A percentile compares a stretch with the other conserved stretches of the same genome.
These are phyloP conservation scores for Pyricularia sp. DNA, from an alignment of 2,329 filamentous ascomycete species.

Conservation along the genomic window DNA sequence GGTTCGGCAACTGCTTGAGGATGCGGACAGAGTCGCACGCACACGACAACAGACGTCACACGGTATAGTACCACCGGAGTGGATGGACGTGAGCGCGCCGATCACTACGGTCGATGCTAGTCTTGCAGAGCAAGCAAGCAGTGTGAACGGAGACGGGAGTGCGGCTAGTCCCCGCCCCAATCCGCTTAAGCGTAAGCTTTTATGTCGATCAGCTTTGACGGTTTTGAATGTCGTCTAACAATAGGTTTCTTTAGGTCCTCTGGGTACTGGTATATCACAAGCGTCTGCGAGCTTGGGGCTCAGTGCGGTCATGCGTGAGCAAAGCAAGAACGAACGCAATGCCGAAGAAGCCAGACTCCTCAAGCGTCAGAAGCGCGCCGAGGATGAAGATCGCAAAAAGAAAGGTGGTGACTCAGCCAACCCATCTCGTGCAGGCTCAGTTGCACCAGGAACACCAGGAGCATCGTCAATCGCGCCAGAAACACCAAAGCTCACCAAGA, in stretches of 20 bases:
- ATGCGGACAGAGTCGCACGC: conserved; percentile 56
- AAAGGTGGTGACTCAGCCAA: conserved; percentile 31
- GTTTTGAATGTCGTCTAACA: neutral
- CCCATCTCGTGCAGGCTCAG: conserved; percentile 39
- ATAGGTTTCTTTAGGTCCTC: conserved; percentile 21
- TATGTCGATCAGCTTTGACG: conserved; percentile 4
- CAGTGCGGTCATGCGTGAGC: conserved; percentile 37
- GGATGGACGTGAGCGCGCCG: conserved; percentile 54
- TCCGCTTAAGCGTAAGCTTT: conserved; percentile 45
- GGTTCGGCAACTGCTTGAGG: conserved; percentile 61
- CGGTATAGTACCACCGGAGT: conserved; percentile 64
- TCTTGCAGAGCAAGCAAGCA: conserved; percentile 15
- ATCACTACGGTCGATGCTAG: conserved; percentile 28
- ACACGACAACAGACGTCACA: conserved; percentile 68
- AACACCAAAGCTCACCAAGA: conserved; percentile 66
- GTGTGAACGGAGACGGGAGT: conserved; percentile 29
- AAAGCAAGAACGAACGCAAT: conserved; percentile 53
- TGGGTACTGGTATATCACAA: conserved; percentile 25
- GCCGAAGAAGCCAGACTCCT: conserved; percentile 59
- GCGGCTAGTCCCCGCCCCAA: conserved; percentile 40
- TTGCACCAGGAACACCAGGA: conserved; percentile 47
- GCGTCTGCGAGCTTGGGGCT: neutral
- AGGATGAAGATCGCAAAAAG: conserved; percentile 26
- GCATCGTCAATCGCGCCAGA: conserved; percentile 43
- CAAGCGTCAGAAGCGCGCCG: conserved; percentile 48